These are phyloP conservation scores for Aspergillus cristatus DNA, from an alignment of 495 filamentous ascomycete genomes.

Conservation along the genomic window DNA sequence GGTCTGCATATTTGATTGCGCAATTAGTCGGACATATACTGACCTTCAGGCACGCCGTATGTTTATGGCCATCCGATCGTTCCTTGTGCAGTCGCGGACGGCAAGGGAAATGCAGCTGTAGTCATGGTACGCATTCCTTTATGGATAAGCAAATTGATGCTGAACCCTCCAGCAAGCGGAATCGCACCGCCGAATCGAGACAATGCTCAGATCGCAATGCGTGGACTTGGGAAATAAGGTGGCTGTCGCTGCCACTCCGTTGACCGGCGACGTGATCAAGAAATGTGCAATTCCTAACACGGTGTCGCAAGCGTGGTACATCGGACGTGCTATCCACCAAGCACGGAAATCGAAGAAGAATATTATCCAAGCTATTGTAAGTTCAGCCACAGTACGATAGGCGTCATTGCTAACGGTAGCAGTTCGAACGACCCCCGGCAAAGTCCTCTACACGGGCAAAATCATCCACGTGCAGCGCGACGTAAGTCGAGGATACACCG, in stretches of 20 bases:
- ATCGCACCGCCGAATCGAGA: constrained; percentile 19
- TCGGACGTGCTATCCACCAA: constrained; percentile 35
- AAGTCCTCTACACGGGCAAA: constrained; percentile 51
- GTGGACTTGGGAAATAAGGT: constrained; percentile 18
- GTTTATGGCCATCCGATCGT: constrained; percentile 19
- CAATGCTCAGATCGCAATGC: constrained; percentile 18
- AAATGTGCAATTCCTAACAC: constrained; percentile 28
- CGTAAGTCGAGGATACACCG: constrained; percentile 41
- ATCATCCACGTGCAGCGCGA: constrained; percentile 48
- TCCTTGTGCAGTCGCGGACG: constrained; percentile 24
- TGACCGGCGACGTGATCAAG: constrained; percentile 19
- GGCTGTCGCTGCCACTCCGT: constrained; percentile 16
- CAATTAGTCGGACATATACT: too few relatives aligned
- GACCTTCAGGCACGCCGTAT: constrained; percentile 20
- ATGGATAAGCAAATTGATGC: not conserved
- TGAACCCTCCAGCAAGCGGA: constrained; percentile 17
- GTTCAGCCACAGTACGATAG: constrained; percentile 7
- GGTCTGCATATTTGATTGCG: too few relatives aligned
- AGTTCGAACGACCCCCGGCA: constrained; percentile 30
- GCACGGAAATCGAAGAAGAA: constrained; percentile 35
- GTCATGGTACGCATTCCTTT: constrained; percentile 8
- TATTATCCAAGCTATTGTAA: constrained; percentile 48
- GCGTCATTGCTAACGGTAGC: too few relatives aligned
- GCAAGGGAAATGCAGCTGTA: constrained; percentile 18
- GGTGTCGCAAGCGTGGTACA: constrained; percentile 31